These are phyloP conservation scores for Anthostomella pinea DNA, from an alignment of 2,329 filamentous ascomycete genomes.

Conservation along the genomic window DNA sequence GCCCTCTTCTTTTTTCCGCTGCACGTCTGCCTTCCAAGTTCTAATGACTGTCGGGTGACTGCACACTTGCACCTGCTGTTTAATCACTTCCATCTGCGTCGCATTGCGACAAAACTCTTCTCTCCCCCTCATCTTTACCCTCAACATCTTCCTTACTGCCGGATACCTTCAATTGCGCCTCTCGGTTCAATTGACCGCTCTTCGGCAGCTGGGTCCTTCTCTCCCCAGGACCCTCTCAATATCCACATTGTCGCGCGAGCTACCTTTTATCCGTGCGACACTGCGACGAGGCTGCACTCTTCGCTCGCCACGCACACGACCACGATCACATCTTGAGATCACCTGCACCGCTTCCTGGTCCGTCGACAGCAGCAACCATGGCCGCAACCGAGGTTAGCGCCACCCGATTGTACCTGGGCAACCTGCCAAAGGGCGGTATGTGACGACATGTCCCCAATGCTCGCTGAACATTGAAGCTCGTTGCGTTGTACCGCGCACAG, in stretches of 20 bases:
- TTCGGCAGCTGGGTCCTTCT: background rate
- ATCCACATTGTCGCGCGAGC: background rate
- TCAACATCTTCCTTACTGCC: no score
- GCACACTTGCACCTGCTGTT: no score
- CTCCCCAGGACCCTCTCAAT: background rate
- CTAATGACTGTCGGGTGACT: no score
- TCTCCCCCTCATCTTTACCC: constrained; percentile 1
- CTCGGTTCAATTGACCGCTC: background rate
- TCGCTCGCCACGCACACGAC: no score
- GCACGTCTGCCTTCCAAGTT: no score
- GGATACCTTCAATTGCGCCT: background rate
- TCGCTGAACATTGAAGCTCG: background rate
- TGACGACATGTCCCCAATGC: constrained; percentile 20
- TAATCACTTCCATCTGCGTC: background rate
- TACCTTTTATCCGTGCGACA: constrained; percentile 3
- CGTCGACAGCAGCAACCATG: constrained; percentile 18
- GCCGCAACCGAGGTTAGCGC: constrained; percentile 68
- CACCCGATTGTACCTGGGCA: constrained; percentile 95
- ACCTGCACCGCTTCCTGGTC: constrained; percentile 6
- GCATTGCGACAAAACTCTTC: background rate
- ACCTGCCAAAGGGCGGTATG: constrained; percentile 94
- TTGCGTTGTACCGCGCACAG: constrained; percentile 6
- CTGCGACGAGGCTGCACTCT: background rate
- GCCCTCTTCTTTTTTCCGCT: no score
- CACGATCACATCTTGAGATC: constrained; percentile 1